phyloP scores from a whole-genome alignment of 805 yeast species.

The Blastobotrys mokoenaii region DNA sequence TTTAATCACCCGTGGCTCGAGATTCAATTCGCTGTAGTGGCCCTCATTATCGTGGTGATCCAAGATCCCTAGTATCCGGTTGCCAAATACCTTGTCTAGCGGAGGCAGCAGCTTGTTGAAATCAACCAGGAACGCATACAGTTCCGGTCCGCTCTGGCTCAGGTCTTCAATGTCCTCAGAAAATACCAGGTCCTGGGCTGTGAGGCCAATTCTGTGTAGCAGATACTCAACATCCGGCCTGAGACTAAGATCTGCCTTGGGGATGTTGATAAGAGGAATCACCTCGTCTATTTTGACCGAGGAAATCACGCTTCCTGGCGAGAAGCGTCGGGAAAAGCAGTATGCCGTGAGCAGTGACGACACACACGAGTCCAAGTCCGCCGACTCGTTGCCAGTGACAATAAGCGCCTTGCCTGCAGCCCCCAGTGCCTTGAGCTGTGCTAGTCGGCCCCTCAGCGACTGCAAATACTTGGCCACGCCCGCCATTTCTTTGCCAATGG shows the following conservation, averaged over 20 bases:
- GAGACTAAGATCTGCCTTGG: constrained; percentile 52
- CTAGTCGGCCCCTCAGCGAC: neutral
- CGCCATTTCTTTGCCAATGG: neutral
- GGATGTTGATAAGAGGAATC: constrained; percentile 73
- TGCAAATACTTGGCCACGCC: neutral
- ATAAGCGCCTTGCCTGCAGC: constrained; percentile 18
- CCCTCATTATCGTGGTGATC: constrained; percentile 85
- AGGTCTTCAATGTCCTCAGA: constrained; percentile 48
- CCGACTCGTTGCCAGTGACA: constrained; percentile 79
- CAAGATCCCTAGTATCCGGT: constrained; percentile 39
- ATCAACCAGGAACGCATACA: constrained; percentile 62
- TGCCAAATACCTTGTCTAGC: constrained; percentile 34
- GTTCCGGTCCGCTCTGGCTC: constrained; percentile 10
- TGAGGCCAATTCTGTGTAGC: constrained; percentile 40
- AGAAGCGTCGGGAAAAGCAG: constrained; percentile 32
- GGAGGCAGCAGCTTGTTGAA: constrained; percentile 63
- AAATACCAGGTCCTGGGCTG: constrained; percentile 46
- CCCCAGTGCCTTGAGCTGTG: neutral
- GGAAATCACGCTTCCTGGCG: neutral
- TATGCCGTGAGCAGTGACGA: constrained; percentile 68
- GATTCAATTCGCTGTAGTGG: constrained; percentile 29
- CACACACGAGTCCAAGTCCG: constrained; percentile 77
- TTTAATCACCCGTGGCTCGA: constrained; percentile 50
- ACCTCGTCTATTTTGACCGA: constrained; percentile 23
- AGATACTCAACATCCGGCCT: constrained; percentile 63